Evolutionary conservation across 1,139 yeast genomes (phyloP).

Genomic region (Candida buenavistaensis): DNA sequence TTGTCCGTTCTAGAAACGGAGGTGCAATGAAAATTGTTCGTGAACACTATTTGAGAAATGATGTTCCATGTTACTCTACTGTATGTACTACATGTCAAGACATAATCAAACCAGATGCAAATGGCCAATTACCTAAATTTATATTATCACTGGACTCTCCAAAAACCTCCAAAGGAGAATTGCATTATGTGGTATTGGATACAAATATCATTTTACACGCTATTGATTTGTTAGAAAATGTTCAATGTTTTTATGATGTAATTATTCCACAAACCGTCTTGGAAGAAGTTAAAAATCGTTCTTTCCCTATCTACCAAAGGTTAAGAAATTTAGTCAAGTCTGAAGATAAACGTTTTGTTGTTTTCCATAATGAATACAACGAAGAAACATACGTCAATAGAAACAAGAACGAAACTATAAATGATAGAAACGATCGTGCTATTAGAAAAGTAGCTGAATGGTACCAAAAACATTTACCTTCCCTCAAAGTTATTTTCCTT

Average conservation of each 20-base stretch:
- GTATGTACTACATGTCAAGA: constrained; percentile 65
- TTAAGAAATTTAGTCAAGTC: constrained; percentile 74
- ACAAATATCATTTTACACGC: constrained; percentile 88
- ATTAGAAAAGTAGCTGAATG: constrained; percentile 75
- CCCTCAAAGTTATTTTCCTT: constrained; percentile 59
- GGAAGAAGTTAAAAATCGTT: constrained; percentile 87
- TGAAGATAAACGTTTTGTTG: constrained; percentile 82
- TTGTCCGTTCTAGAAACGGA: constrained; percentile 87
- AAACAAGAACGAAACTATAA: constrained; percentile 66
- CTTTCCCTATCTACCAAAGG: constrained; percentile 86
- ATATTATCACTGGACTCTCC: constrained; percentile 53
- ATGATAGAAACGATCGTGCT: constrained; percentile 91
- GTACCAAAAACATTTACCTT: constrained; percentile 65
- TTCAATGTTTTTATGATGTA: constrained; percentile 79
- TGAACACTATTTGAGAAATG: constrained; percentile 89
- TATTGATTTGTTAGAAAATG: constrained; percentile 83
- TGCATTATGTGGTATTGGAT: constrained; percentile 82
- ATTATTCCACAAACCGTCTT: constrained; percentile 91
- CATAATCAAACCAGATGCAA: constrained; percentile 55
- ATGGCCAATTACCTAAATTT: constrained; percentile 51
- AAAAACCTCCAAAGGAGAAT: constrained; percentile 29
- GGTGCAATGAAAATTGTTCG: constrained; percentile 88
- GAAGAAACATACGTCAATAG: constrained; percentile 70
- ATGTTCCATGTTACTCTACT: constrained; percentile 85
- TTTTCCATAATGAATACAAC: constrained; percentile 90